A percentile compares a stretch with the other conserved stretches of the same genome.
Conservation (phyloP, 1,139 yeast genomes). For the Kurtzmaniella quercitrusa region DNA sequence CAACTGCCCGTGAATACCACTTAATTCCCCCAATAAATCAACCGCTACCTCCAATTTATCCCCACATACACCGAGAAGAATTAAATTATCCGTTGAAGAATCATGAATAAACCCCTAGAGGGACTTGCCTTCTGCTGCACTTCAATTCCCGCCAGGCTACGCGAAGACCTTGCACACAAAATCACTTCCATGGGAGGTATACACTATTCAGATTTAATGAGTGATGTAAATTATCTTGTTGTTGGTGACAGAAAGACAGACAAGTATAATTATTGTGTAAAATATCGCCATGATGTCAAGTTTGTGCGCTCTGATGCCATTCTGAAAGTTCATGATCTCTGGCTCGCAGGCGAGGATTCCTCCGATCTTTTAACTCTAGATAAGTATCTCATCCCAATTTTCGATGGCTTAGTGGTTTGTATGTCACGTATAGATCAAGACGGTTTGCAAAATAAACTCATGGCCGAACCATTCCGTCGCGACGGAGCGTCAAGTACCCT, state of each 20-base stretch:
- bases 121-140: constrained; percentile 43
- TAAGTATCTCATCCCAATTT: constrained; percentile 35
- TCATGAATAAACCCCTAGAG: constrained; percentile 23
- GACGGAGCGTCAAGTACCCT: constrained; percentile 4
- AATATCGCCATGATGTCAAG: constrained; percentile 54
- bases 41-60: too few relatives aligned
- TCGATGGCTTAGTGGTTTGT: constrained; percentile 47
- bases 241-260: constrained; percentile 68
- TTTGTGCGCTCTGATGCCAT: constrained; percentile 51
- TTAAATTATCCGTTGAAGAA: too few relatives aligned
- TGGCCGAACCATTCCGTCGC: constrained; percentile 15
- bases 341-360: constrained; percentile 51
- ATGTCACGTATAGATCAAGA: constrained; percentile 42
- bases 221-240: constrained; percentile 61
- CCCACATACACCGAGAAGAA: too few relatives aligned
- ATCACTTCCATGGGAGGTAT: constrained; percentile 61
- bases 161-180: constrained; percentile 34
- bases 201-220: constrained; percentile 57
- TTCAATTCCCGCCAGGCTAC: constrained; percentile 25
- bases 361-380: constrained; percentile 17
- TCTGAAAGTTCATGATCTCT: constrained; percentile 39
- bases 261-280: constrained; percentile 63
- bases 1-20: too few relatives aligned
- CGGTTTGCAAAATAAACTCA: constrained; percentile 7
- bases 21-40: too few relatives aligned